Conservation (phyloP, 139 green algal species). For the Ettlia oleoabundans region DNA sequence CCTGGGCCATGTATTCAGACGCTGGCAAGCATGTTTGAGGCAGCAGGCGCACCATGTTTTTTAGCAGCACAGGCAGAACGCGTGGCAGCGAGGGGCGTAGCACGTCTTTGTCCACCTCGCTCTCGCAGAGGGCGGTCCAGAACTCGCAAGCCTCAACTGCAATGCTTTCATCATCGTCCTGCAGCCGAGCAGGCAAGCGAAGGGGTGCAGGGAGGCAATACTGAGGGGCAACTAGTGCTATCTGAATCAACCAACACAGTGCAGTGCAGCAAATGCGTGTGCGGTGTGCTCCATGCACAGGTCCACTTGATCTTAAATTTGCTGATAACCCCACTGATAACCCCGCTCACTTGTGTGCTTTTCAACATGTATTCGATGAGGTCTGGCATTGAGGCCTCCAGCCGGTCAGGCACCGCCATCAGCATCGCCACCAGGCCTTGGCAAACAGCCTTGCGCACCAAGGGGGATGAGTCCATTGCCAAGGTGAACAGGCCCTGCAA, state of each 20-base stretch:
- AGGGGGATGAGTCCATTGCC: slow-evolving; percentile 68
- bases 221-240: not conserved
- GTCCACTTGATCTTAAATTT: no score
- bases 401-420: slow-evolving; percentile 70
- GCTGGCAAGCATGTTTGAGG: no score
- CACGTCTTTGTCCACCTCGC: slow-evolving; percentile 61
- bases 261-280: no score
- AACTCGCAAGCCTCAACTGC: slow-evolving; percentile 97
- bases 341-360: slow-evolving; percentile 73
- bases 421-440: slow-evolving; percentile 84
- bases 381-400: slow-evolving; percentile 79
- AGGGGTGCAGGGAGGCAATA: not conserved
- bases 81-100: slow-evolving; percentile 81
- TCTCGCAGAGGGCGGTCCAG: slow-evolving; percentile 88
- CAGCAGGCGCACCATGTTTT: slow-evolving; percentile 93
- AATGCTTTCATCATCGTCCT: slow-evolving; percentile 78
- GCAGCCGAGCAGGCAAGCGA: not conserved
- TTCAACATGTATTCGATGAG: slow-evolving; percentile 97
- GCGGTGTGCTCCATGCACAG: no score
- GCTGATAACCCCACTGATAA: no score
- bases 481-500: slow-evolving; percentile 89
- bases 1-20: no score
- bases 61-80: slow-evolving; percentile 92
- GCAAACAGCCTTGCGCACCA: slow-evolving; percentile 88
- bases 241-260: no score